Evolutionary conservation across 768 basidiomycete species (phyloP), one percentile per base, ranked within the genome.

Genomic region (Tulasnella sp.): DNA sequence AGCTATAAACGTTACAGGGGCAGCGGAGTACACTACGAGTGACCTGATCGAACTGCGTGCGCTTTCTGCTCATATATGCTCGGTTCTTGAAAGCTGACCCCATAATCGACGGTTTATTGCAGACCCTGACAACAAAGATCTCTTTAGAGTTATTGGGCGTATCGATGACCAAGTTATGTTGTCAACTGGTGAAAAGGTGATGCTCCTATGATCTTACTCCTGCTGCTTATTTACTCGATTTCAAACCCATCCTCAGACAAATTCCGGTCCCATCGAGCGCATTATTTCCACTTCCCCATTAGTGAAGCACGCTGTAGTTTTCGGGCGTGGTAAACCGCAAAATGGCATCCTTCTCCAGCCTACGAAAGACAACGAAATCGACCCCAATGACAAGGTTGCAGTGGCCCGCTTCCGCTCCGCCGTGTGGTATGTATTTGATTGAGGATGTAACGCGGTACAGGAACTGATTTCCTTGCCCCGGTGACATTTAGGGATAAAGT

Each of bases 91-190:
- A 64, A 3, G 61, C 64, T 3, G 72, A 69, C 0, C 77, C 73
- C 59, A 70, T 72, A n/a, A 76, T 75, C 0, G 71, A 68, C 32
- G 77, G 78, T 58, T 68, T 78, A 45, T 71, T 23, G 71, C 65
- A 5, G 76, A 79, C 63, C 76, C 77, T 4, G 70, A 69, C 0
- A 72, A 73, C 19, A 66, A 65, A 1, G 65, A 66, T 1, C 63
- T 71, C 29, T 77, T 70, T 68, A 73, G 67, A 52, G 63, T 78
- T 1, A 70, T 67, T 49, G 77, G 78, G 1, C 69, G 78, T 15
- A 67, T 65, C 8, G 77, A 78, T 58, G 77, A 78, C 58, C 76
- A 77, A 64, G 73, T 78, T 44, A 73, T 74, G 66, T 69, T 74
- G 44, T 69, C 66, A 29, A 75, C 72, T 56, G 61, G 63, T 13